Base-by-base conservation (phyloP, 2,329 filamentous ascomycete genomes). In the Rhynchosporium secalis region DNA sequence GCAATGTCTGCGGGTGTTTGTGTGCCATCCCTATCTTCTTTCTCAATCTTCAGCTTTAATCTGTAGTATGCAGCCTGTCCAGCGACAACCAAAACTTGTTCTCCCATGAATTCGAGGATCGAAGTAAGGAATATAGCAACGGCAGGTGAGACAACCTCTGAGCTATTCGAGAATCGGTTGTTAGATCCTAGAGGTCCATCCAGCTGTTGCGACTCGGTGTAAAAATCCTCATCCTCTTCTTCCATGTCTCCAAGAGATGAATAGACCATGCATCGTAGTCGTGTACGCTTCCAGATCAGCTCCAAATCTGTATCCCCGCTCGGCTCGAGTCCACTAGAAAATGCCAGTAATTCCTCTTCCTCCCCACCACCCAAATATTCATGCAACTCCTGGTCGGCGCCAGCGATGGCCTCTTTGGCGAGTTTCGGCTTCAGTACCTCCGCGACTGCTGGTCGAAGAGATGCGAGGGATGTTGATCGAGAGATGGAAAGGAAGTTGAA, bases 241-340 rank as follows among this genome's bases (percentile, higher is more conserved):
- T 99, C 96, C 83, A 99, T 87, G 73, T 99, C 94, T 49, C 95
- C 95, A 6, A 99, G 80, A 8, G 95, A 93, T 8, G 93, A 98
- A 75, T 98, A 98, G 28, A 99, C 94, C 95, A 99, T 99, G 75
- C 95, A 96, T 64, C 95, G 86, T 71, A 99, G 78, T 60, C 95
- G 86, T 0, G 93, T 95, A 68, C 95, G 85, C 78, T 96, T 97
- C 93, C 95, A 99, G 20, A 93, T 88, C 61, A 93, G 82, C 73
- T 97, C 91, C n/a, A 96, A 79, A 74, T 98, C 92, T 86, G 94
- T 98, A 68, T 89, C 86, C 2, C 81, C 81, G 10, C 78, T 76
- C 1, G 80, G 76, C 38, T 80, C 78, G 49, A 78, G 75, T 3
- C 80, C 76, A 29, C 82, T 80, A 49, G 83, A 77, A n/a, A 84